Base-by-base conservation (phyloP, 2,329 filamentous ascomycete genomes). In the Metarhizium brunneum region DNA sequence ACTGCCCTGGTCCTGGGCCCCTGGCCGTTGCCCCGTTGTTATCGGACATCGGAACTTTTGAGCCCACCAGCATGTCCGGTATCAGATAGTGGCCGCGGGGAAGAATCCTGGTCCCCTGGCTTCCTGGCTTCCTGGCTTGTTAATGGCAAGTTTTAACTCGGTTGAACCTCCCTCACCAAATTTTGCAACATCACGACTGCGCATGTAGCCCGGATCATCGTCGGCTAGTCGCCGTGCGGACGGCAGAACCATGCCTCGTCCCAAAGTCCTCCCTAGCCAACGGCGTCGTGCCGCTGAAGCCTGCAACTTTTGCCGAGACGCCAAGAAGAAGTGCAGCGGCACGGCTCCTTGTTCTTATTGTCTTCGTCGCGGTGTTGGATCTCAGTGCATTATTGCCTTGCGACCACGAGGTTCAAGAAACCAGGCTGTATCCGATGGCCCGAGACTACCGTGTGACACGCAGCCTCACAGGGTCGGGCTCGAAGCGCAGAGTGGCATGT, bases 321-420 rank as follows among this genome's bases (percentile, higher is more conserved):
- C 76, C 8, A 80, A 80, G 65, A 80, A 78, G 64, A 68, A 76
- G 58, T 81, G 78, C 61, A 75, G 73, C 55, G 76, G 74, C 10
- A 70, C 69, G 0, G 72, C 73, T 2, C 78, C 78, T 1, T 80
- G 78, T 58, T 68, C 70, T 0, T 73, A 75, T 50, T 80, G 77
- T 55, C 66, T 74, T 6, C 67, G 70, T 6, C 73, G 74, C 18
- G 75, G 75, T 2, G 66, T 74, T 4, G 69, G 66, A 20, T 63
- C 66, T 20, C 66, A 69, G 4, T 79, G 69, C 47, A 64, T 62
- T 57, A 66, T 71, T 49, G 65, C 66, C 61, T 62, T 68, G 60
- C 56, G 69, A 61, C 60, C 67, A 50, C 57, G 71, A 60, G 63
- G 66, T 20, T 63, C 61, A 1, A 50, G 55, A 18, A 52, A 11